These are phyloP conservation scores for Paramecium sexaurelia DNA, from an alignment of 73 alveolate genomes.

Conservation along the genomic window DNA sequence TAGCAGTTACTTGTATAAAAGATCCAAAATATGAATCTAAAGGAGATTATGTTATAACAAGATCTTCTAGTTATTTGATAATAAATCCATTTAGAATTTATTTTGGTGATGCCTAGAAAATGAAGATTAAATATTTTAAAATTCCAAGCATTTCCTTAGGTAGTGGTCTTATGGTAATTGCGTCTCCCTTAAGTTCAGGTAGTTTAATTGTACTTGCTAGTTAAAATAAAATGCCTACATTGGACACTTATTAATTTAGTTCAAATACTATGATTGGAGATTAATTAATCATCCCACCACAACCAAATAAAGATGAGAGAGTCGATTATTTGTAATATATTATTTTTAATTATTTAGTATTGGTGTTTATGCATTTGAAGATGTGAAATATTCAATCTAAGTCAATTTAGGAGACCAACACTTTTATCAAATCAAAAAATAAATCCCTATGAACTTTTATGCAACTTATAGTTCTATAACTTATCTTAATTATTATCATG, in stretches of 20 bases:
- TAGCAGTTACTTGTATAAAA: not conserved
- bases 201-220: not conserved
- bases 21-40: not conserved
- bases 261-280: not conserved
- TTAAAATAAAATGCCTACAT: not conserved
- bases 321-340: not conserved
- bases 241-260: not conserved
- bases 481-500: conserved; percentile 16
- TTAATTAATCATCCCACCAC: not conserved
- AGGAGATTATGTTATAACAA: not conserved
- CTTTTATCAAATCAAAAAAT: not conserved
- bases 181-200: not conserved
- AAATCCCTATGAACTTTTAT: not conserved
- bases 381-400: not conserved
- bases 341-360: not conserved
- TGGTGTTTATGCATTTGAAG: not conserved
- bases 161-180: not conserved
- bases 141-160: not conserved
- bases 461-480: not conserved
- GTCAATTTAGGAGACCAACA: not conserved
- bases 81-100: not conserved
- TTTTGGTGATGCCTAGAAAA: not conserved
- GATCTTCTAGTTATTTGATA: not conserved
- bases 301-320: not conserved
- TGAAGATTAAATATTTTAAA: not conserved